Evolutionary conservation across 75 land plant species (phyloP), one percentile per base, ranked within the genome.

Genomic region (Pinus tabuliformis): DNA sequence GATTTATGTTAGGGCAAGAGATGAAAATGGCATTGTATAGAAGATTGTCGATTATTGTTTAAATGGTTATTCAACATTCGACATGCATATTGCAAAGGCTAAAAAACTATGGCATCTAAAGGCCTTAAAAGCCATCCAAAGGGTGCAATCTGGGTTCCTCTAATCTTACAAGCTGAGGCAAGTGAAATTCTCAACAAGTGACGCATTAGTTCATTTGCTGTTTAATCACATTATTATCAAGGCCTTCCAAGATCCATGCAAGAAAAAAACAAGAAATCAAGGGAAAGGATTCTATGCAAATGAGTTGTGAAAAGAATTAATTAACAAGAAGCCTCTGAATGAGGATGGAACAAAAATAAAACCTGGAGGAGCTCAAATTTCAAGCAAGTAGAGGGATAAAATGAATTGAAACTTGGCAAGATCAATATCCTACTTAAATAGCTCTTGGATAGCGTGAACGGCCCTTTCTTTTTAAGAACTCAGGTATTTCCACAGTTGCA

Each of bases 381-480:
- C 71, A 68, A 68, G 49, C 24, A 68, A 8, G 49, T 3, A 2
- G 30, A 9, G 42, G 22, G 71, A 68, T 17, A 63, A 30, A 62
- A 21, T 24, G 30, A 24, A 36, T 36, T n/a, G 39, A 17, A 66
- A 39, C 21, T 45, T 39, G 39, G 52, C 17, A 13, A n/a, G 52
- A 68, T 0, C 42, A 75, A 63, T 33, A 63, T 33, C 77, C 45
- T 30, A 37, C 7, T 75, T 30, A 75, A 82, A 70, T 83, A 78
- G 76, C 80, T 78, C 97, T 87, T n/a, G 93, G 89, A 75, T 85
- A 90, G 68, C 92, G 90, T 52, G 93, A 75, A 5, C 88, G 94
- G 16, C 96, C 94, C 72, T 91, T 93, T 82, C 89, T 93, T 75
- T 79, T 89, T 11, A 93, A 73, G 72, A 93, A 93, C 72, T 93